A percentile compares a stretch with the other conserved stretches of the same genome.
These are phyloP conservation scores for Suillus brevipes DNA, from an alignment of 768 basidiomycete genomes.

Conservation along the genomic window DNA sequence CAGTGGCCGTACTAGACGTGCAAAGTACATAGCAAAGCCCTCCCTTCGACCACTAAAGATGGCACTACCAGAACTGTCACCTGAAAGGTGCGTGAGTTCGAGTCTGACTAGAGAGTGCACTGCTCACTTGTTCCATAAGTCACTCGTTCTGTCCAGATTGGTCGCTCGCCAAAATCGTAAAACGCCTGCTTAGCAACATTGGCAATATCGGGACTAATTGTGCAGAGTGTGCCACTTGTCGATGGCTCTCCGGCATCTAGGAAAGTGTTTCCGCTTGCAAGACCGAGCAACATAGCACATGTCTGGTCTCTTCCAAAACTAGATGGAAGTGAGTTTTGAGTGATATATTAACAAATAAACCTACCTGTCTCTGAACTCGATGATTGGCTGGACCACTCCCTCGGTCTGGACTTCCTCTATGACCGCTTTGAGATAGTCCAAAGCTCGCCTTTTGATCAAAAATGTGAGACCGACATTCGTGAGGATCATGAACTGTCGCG, in stretches of 20 bases:
- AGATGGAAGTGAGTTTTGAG: conserved; percentile 10
- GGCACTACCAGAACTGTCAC: conserved; percentile 69
- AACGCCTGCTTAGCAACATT: conserved; percentile 81
- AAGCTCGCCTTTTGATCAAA: conserved; percentile 74
- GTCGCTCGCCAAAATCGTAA: conserved; percentile 83
- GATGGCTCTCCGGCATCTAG: conserved; percentile 58
- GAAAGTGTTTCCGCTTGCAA: conserved; percentile 84
- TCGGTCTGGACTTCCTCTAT: conserved; percentile 82
- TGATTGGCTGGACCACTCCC: conserved; percentile 73
- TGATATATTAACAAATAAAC: conserved; percentile 14
- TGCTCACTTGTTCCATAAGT: conserved; percentile 72
- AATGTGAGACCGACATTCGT: conserved; percentile 86
- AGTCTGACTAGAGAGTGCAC: not conserved
- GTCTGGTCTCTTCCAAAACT: conserved; percentile 93
- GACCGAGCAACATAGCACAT: conserved; percentile 86
- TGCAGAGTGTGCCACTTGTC: conserved; percentile 45
- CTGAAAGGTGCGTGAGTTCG: conserved; percentile 30
- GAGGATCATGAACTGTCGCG: conserved; percentile 82
- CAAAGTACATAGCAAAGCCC: conserved; percentile 84
- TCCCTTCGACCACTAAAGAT: conserved; percentile 88
- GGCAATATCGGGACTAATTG: conserved; percentile 60
- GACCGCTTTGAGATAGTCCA: conserved; percentile 82
- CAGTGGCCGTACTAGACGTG: conserved; percentile 79
- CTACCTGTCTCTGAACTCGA: conserved; percentile 80
- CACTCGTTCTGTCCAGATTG: conserved; percentile 76